These are phyloP conservation scores for Tetrahymena borealis DNA, from an alignment of 73 alveolate species.

Conservation along the genomic window DNA sequence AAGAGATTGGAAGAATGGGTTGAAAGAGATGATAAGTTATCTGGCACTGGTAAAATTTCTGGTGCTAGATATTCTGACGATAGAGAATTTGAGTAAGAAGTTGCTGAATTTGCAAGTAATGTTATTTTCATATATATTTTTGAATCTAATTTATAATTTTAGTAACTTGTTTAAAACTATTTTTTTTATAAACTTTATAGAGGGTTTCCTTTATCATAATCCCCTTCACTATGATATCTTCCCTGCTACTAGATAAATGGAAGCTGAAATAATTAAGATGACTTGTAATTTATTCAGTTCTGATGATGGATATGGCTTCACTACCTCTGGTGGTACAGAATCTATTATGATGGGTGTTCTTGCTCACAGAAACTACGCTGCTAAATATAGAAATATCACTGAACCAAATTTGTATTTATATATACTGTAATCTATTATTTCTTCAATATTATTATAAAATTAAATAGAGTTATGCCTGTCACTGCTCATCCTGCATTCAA, in stretches of 20 bases:
- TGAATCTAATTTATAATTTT: not conserved
- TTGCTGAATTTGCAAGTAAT: constrained; percentile 16
- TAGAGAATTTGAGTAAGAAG: constrained; percentile 14
- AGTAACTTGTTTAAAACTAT: not conserved
- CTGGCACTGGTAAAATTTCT: constrained; percentile 22
- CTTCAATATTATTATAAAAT: constrained; percentile 44
- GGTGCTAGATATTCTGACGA: constrained; percentile 26
- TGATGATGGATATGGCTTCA: constrained; percentile 83
- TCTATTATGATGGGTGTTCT: constrained; percentile 80
- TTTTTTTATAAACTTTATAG: too few species aligned
- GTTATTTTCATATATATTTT: not conserved
- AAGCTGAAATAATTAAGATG: constrained; percentile 86
- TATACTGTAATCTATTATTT: not conserved
- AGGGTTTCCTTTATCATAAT: constrained; percentile 64
- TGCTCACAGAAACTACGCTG: constrained; percentile 78
- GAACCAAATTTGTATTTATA: constrained; percentile 14
- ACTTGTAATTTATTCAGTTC: constrained; percentile 90
- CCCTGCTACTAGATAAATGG: constrained; percentile 71
- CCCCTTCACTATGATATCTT: constrained; percentile 85
- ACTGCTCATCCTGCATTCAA: constrained; percentile 95
- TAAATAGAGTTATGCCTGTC: constrained; percentile 55
- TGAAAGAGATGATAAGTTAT: constrained; percentile 20
- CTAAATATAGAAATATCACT: constrained; percentile 50
- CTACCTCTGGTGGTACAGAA: constrained; percentile 97
- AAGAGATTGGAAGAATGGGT: constrained; percentile 25